Percentiles rank a stretch among this genome's conserved stretches.
Evolutionary conservation across 495 filamentous ascomycete genomes (phyloP).

Genomic region (Tuber magnatum): DNA sequence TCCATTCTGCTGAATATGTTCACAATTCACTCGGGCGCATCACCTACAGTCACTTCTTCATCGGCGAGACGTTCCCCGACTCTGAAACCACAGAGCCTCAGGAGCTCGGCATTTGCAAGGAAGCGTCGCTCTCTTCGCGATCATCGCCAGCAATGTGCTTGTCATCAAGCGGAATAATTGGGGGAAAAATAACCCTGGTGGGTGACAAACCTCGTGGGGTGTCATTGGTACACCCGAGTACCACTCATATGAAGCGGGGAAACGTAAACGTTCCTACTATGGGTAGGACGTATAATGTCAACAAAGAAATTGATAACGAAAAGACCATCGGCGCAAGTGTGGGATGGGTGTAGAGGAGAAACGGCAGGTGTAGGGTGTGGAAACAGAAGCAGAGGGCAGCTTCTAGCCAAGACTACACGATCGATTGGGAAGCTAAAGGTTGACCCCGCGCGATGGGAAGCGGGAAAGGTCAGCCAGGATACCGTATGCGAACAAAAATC

Average conservation of each 20-base stretch:
- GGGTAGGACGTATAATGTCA: neutral
- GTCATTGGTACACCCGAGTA: neutral
- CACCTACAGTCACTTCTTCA: constrained; percentile 46
- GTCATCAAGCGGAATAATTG: constrained; percentile 12
- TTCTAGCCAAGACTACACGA: neutral
- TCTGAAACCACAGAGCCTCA: constrained; percentile 36
- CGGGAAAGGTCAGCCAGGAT: constrained; percentile 4
- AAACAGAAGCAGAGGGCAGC: neutral
- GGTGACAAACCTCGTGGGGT: neutral
- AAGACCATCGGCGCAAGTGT: neutral
- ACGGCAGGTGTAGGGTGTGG: neutral
- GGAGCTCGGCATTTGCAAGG: constrained; percentile 31
- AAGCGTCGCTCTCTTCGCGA: constrained; percentile 10
- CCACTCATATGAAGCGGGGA: neutral
- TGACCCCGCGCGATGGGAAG: neutral
- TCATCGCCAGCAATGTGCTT: constrained; percentile 13
- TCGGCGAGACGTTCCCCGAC: constrained; percentile 33
- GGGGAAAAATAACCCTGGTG: constrained; percentile 6
- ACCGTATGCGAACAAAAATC: constrained; percentile 1
- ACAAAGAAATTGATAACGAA: neutral
- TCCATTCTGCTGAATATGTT: constrained; percentile 49
- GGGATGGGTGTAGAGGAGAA: neutral
- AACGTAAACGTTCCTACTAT: neutral
- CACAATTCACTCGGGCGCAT: constrained; percentile 47
- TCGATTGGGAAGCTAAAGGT: neutral